phyloP scores from a whole-genome alignment of 1,284 basidiomycete genomes.

The Butyriboletus appendiculatus region DNA sequence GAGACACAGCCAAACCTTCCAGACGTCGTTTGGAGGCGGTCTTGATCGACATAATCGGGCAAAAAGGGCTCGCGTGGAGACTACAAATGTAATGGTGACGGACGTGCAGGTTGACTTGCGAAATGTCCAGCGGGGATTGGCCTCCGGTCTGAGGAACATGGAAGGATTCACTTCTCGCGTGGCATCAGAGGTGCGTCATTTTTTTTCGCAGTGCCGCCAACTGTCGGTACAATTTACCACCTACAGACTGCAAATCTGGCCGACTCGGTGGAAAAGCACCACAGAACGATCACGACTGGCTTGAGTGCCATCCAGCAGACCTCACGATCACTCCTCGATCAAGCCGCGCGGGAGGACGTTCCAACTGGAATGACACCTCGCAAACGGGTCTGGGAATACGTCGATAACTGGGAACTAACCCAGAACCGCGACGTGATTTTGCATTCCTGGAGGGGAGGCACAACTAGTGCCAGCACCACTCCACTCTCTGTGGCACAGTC shows the following conservation, averaged over 20 bases:
- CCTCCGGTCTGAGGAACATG: slow-evolving; percentile 51
- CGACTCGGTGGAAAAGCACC: slow-evolving; percentile 43
- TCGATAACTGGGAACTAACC: slow-evolving; percentile 70
- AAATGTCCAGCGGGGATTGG: slow-evolving; percentile 48
- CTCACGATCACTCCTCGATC: slow-evolving; percentile 51
- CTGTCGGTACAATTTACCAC: neutral
- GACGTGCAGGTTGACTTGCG: slow-evolving; percentile 55
- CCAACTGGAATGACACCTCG: slow-evolving; percentile 71
- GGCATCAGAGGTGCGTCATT: slow-evolving; percentile 48
- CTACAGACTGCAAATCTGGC: slow-evolving; percentile 43
- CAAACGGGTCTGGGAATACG: slow-evolving; percentile 67
- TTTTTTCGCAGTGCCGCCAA: neutral
- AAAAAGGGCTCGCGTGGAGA: slow-evolving; percentile 68
- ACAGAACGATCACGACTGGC: slow-evolving; percentile 40
- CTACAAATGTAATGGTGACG: slow-evolving; percentile 47
- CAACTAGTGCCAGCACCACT: slow-evolving; percentile 18
- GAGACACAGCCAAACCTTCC: slow-evolving; percentile 47
- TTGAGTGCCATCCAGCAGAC: slow-evolving; percentile 51
- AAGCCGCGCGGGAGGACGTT: slow-evolving; percentile 61
- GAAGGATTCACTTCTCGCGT: slow-evolving; percentile 48
- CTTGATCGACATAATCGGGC: slow-evolving; percentile 61
- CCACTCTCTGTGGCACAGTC: slow-evolving; percentile 32
- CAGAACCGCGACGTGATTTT: slow-evolving; percentile 59
- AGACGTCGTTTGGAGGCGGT: slow-evolving; percentile 46
- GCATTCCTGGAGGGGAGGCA: slow-evolving; percentile 46